phyloP scores from a whole-genome alignment of 169 alveolate genomes.

The Theileria orientalis region DNA sequence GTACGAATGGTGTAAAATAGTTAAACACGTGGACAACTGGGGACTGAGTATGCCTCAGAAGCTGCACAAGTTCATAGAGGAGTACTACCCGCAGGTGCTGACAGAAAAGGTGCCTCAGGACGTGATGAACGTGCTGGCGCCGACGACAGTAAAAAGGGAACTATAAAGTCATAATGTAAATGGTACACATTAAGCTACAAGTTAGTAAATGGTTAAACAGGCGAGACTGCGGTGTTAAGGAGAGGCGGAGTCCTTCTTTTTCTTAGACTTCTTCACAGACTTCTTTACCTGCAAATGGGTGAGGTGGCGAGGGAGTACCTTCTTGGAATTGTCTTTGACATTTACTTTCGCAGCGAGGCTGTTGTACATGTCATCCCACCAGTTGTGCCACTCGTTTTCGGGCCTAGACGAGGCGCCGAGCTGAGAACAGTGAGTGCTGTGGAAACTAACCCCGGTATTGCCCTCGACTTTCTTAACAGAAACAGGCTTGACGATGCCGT shows the following conservation, averaged over 20 bases:
- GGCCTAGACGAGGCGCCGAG: conserved; percentile 25
- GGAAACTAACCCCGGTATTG: conserved; percentile 42
- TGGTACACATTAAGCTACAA: neutral
- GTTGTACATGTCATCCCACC: conserved; percentile 67
- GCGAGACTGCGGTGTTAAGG: neutral
- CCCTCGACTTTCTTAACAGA: conserved; percentile 12
- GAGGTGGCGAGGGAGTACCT: neutral
- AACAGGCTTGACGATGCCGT: conserved; percentile 54
- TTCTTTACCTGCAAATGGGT: neutral
- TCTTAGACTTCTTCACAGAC: neutral
- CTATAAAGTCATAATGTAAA: conserved; percentile 5
- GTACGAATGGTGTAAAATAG: conserved; percentile 78
- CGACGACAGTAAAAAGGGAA: conserved; percentile 13
- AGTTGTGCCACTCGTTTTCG: conserved; percentile 54
- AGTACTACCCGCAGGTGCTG: conserved; percentile 30
- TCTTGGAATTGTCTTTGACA: conserved; percentile 4
- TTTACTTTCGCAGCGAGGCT: conserved; percentile 41
- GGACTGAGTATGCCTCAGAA: conserved; percentile 73
- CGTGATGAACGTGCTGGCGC: conserved; percentile 23
- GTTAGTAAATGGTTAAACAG: too few species aligned
- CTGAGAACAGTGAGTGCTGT: neutral
- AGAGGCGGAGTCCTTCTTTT: neutral
- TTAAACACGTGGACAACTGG: conserved; percentile 79
- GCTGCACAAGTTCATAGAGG: conserved; percentile 51
- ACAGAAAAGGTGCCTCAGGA: conserved; percentile 29